Evolutionary conservation across 768 basidiomycete genomes (phyloP).

Genomic region (Pleurotus tuber-regium): DNA sequence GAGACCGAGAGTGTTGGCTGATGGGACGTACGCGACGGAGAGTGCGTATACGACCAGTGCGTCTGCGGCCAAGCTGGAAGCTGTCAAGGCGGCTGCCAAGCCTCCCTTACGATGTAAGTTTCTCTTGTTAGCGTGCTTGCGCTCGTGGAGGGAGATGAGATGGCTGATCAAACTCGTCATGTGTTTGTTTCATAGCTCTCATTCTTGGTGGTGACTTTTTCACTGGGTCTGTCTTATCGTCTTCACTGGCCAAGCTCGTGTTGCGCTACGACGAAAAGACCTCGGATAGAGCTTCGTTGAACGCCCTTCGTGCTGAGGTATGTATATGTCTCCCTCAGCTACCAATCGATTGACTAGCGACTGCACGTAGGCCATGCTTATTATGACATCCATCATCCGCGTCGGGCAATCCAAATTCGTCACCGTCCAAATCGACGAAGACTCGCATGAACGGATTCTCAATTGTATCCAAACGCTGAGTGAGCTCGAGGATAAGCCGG

Average conservation of each 20-base stretch:
- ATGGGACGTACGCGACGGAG: constrained; percentile 98
- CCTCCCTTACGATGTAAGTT: constrained; percentile 80
- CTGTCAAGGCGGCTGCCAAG: constrained; percentile 83
- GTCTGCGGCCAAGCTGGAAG: constrained; percentile 65
- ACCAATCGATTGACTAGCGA: no score
- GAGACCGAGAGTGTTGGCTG: constrained; percentile 82
- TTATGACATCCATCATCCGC: constrained; percentile 96
- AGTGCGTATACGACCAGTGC: constrained; percentile 70
- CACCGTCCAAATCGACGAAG: constrained; percentile 95
- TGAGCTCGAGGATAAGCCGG: constrained; percentile 57
- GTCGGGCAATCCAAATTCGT: constrained; percentile 97
- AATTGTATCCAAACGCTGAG: constrained; percentile 94
- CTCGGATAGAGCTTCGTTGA: constrained; percentile 44
- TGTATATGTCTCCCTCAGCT: constrained; percentile 13
- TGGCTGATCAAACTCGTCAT: no score
- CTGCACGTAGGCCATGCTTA: constrained; percentile 79
- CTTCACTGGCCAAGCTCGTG: constrained; percentile 88
- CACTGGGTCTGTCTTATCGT: constrained; percentile 88
- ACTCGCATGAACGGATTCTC: constrained; percentile 94
- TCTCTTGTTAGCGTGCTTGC: background rate
- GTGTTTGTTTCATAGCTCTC: constrained; percentile 47
- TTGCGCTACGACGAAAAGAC: constrained; percentile 67
- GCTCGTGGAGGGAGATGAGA: background rate
- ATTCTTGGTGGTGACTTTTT: constrained; percentile 97
- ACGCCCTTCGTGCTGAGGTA: constrained; percentile 86